Conservation (phyloP, 163 green algal species). For the Coccomyxa subellipsoidea region DNA sequence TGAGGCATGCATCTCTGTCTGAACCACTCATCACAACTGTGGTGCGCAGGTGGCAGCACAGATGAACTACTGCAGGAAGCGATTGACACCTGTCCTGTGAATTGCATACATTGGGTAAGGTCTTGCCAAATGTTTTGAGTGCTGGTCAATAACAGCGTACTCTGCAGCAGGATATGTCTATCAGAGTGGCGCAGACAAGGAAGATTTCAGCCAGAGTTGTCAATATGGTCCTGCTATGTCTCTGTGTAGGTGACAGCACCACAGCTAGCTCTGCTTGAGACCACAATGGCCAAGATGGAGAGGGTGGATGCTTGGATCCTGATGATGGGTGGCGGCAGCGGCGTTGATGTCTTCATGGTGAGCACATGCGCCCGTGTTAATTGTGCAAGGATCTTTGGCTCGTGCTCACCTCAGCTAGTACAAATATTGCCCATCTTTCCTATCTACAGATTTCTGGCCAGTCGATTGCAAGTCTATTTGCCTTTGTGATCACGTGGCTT, state of each 20-base stretch:
- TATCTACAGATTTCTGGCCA: not conserved
- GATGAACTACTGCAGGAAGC: slow-evolving; percentile 33
- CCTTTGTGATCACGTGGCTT: no score
- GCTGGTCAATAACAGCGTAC: not conserved
- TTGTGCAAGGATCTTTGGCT: not conserved
- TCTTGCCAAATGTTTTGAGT: not conserved
- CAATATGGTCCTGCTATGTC: not conserved
- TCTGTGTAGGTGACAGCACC: slow-evolving; percentile 25
- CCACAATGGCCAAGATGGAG: slow-evolving; percentile 38
- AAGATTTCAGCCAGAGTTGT: not conserved
- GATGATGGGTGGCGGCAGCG: slow-evolving; percentile 42
- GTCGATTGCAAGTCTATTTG: no score
- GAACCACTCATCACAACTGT: not conserved
- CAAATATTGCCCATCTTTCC: not conserved
- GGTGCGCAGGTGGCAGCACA: not conserved
- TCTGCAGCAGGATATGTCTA: not conserved
- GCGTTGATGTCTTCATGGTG: slow-evolving; percentile 55
- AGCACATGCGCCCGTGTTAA: not conserved
- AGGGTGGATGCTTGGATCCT: slow-evolving; percentile 53
- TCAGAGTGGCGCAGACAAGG: not conserved
- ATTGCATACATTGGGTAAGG: slow-evolving; percentile 77
- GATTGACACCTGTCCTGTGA: slow-evolving; percentile 63
- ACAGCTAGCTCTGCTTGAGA: slow-evolving; percentile 57
- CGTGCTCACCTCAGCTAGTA: not conserved
- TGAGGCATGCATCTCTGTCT: not conserved